Evolutionary conservation across 495 filamentous ascomycete species (phyloP).

Genomic region (Xylaria venustula): DNA sequence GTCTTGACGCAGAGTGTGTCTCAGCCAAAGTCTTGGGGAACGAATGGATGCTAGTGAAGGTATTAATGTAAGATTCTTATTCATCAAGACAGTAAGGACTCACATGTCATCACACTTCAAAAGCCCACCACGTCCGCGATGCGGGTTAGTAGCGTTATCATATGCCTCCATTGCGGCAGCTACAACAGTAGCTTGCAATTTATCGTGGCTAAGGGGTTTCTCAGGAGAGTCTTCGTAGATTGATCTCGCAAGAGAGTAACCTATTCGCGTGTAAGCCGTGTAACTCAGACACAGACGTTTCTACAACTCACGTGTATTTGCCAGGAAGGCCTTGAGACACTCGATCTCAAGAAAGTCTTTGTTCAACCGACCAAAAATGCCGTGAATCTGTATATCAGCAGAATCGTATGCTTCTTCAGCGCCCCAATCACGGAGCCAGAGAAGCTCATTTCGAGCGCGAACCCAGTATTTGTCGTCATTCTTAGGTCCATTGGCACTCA

Average conservation of each 20-base stretch:
- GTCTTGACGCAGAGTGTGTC: constrained; percentile 50
- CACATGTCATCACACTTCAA: constrained; percentile 83
- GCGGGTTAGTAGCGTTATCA: constrained; percentile 89
- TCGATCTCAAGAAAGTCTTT: constrained; percentile 66
- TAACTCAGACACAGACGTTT: background rate
- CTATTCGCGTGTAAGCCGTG: constrained; percentile 40
- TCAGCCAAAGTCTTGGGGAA: constrained; percentile 64
- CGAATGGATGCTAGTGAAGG: constrained; percentile 56
- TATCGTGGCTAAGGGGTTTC: constrained; percentile 47
- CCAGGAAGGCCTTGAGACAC: constrained; percentile 69
- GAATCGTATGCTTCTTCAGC: constrained; percentile 37
- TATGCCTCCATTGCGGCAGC: constrained; percentile 70
- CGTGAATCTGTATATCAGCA: constrained; percentile 40
- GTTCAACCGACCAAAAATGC: constrained; percentile 69
- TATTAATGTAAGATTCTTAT: background rate
- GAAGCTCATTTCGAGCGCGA: constrained; percentile 60
- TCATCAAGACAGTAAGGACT: constrained; percentile 30
- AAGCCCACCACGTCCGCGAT: constrained; percentile 75
- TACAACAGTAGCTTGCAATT: constrained; percentile 65
- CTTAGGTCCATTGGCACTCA: constrained; percentile 48
- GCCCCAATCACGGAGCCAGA: constrained; percentile 85
- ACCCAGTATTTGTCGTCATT: constrained; percentile 69
- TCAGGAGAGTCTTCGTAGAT: constrained; percentile 62
- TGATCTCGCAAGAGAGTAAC: constrained; percentile 65
- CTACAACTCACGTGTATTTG: constrained; percentile 57